A percentile compares a stretch with the other conserved stretches of the same genome.
Evolutionary conservation across 2,329 filamentous ascomycete species (phyloP).

Genomic region (Leptographium procerum): DNA sequence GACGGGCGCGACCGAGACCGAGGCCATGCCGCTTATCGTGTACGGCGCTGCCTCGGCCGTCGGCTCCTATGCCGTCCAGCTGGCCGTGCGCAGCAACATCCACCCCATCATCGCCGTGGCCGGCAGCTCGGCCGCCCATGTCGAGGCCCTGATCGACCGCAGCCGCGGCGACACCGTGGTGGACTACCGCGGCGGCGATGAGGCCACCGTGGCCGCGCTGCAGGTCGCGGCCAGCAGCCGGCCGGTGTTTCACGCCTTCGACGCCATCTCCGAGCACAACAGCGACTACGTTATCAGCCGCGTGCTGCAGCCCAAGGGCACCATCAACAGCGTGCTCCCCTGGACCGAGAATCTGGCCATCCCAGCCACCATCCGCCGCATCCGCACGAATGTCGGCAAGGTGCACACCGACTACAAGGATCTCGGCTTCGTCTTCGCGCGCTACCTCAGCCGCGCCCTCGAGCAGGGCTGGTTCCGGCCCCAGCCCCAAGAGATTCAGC

Average conservation of each 20-base stretch:
- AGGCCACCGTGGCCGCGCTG: constrained; percentile 29
- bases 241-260: neutral
- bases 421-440: constrained; percentile 25
- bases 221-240: constrained; percentile 23
- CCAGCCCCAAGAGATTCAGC: constrained; percentile 35
- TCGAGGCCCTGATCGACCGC: constrained; percentile 33
- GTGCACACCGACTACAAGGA: constrained; percentile 14
- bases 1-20: constrained; percentile 23
- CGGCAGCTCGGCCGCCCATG: constrained; percentile 31
- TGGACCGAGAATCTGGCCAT: constrained; percentile 14
- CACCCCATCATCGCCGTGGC: constrained; percentile 44
- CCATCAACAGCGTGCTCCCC: constrained; percentile 17
- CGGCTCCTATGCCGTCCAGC: constrained; percentile 40
- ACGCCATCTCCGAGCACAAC: constrained; percentile 35
- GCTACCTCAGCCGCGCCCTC: constrained; percentile 24
- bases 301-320: constrained; percentile 18
- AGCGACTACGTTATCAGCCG: constrained; percentile 27
- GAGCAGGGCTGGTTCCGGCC: constrained; percentile 30
- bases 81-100: constrained; percentile 35
- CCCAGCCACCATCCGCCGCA: constrained; percentile 14
- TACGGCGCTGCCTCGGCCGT: constrained; percentile 38
- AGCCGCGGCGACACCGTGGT: constrained; percentile 39
- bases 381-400: constrained; percentile 11
- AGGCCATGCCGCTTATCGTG: constrained; percentile 20
- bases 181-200: constrained; percentile 41